Evolutionary conservation across 108 stramenopile genomes (phyloP), one percentile per base, ranked within the genome.

Genomic region (Parietichytrium sp.): DNA sequence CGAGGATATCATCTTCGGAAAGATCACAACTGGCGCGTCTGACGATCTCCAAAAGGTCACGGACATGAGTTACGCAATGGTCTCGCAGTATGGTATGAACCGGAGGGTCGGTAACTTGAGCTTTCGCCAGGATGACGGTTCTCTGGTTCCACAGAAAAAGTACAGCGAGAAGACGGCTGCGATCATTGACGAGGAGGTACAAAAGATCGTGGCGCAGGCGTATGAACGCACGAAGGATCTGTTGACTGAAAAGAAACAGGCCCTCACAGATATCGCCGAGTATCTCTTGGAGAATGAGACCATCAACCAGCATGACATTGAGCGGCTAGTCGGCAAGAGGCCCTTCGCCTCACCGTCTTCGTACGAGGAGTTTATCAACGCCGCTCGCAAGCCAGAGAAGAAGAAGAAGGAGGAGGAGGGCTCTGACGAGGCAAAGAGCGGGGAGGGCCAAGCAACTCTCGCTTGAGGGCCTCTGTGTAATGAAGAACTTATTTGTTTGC

Each of bases 181-280:
- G 78, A 91, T 93, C 27, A 98, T 98, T 93, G 97, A 98, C 85
- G 93, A 93, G 84, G 95, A 98, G 88, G 97, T 94, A 12, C 86
- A 92, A 23, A 80, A 84, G 48, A 94, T 97, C 82, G 95, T 97
- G 20, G 95, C 95, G 48, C 90, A 87, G 52, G 95, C 96, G 23
- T 98, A 96, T 86, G 26, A 84, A 23, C 84, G 93, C 31, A 96
- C 95, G 13, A 61, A 95, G 20, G 85, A 86, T 30, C 87, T 98
- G 52, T 87, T 98, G 55, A 51, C 49, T 7, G 92, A 92, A 13
- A 88, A 91, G 80, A 94, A 95, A 78, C 86, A 90, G 38, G 87
- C 94, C 79, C 91, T 97, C 10, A 87, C 87, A 55, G 81, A 85
- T 29, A 86, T 98, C 31, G 97, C 97, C 3, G 90, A 94, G 55